These are phyloP conservation scores for Cyanodermella asteris DNA, from an alignment of 2,329 filamentous ascomycete genomes.

Conservation along the genomic window DNA sequence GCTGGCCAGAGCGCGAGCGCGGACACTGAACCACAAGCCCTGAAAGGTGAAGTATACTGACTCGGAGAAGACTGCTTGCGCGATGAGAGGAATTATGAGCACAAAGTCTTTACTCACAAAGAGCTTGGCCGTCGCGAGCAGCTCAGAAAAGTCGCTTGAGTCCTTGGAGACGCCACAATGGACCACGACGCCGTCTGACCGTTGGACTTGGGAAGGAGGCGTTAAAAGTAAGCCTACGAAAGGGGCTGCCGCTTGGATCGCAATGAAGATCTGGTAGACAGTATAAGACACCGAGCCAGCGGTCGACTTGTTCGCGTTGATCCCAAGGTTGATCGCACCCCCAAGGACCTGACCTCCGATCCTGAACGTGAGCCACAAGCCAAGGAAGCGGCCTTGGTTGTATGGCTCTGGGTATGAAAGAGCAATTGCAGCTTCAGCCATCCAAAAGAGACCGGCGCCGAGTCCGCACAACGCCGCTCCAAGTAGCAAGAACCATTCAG, in stretches of 20 bases:
- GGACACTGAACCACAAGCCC: conserved; percentile 46
- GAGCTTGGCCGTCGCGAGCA: conserved; percentile 34
- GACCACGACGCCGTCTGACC: conserved; percentile 42
- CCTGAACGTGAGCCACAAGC: conserved; percentile 43
- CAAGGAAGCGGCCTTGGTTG: conserved; percentile 41
- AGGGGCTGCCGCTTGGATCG: conserved; percentile 42
- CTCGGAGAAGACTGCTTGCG: conserved; percentile 48
- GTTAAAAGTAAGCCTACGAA: conserved; percentile 43
- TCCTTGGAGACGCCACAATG: conserved; percentile 34
- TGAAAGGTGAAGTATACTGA: conserved; percentile 53
- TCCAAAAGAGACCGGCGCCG: conserved; percentile 54
- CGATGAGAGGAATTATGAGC: conserved; percentile 44
- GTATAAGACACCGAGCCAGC: conserved; percentile 46
- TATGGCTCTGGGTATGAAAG: conserved; percentile 50
- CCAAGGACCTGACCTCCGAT: conserved; percentile 47
- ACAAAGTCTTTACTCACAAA: conserved; percentile 42
- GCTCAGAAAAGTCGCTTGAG: conserved; percentile 34
- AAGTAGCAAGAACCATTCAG: conserved; percentile 45
- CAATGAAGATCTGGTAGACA: conserved; percentile 50
- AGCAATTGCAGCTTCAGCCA: conserved; percentile 51
- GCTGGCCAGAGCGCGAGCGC: conserved; percentile 45
- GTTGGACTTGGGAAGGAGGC: conserved; percentile 37
- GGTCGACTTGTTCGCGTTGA: conserved; percentile 35
- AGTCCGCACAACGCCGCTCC: conserved; percentile 49
- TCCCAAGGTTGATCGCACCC: conserved; percentile 46